phyloP scores from a whole-genome alignment of 768 basidiomycete species.

The Jaapia argillacea region DNA sequence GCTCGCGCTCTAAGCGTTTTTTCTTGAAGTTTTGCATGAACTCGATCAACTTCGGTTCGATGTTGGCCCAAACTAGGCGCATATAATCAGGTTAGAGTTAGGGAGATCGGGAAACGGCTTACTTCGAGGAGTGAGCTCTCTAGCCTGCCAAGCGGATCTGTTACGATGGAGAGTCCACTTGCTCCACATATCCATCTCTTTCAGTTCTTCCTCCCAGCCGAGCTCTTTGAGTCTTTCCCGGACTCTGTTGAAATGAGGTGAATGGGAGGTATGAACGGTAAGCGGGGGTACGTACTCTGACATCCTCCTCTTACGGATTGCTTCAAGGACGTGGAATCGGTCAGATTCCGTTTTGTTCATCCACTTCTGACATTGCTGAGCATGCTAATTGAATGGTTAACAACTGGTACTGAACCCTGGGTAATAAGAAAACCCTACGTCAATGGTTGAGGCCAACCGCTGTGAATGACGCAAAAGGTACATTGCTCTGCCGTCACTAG shows the following conservation, averaged over 20 bases:
- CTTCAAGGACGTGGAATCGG: background rate
- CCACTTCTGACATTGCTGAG: background rate
- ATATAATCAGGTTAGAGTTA: background rate
- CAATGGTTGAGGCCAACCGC: background rate
- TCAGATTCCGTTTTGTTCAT: background rate
- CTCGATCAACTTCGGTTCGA: no score
- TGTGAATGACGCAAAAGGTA: no score
- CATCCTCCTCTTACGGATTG: background rate
- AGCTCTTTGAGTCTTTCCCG: background rate
- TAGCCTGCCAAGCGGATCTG: background rate
- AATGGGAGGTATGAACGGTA: background rate
- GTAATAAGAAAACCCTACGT: background rate
- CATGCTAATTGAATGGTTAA: no score
- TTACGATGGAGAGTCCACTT: background rate
- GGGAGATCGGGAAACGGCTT: background rate
- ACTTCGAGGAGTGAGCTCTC: background rate
- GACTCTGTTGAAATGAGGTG: background rate
- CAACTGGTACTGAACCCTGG: no score
- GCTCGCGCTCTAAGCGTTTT: no score
- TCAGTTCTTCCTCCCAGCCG: background rate
- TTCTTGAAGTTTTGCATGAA: no score
- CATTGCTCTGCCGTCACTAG: no score
- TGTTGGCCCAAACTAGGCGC: background rate
- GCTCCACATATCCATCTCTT: background rate
- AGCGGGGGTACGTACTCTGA: background rate